phyloP scores from a whole-genome alignment of 495 filamentous ascomycete genomes.

The Astrocystis sublimbata region DNA sequence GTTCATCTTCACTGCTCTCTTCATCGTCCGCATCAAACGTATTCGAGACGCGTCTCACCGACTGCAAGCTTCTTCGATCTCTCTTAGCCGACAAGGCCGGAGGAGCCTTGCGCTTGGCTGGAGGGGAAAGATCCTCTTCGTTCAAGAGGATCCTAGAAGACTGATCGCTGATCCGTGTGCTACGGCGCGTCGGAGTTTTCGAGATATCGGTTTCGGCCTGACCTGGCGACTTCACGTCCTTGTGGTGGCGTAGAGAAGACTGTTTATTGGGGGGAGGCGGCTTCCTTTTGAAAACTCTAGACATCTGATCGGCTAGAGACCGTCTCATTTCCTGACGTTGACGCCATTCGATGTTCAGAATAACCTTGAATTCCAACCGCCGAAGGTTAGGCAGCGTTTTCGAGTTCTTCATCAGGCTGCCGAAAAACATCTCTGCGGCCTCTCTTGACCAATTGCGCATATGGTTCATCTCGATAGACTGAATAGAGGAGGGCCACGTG shows the following conservation, averaged over 20 bases:
- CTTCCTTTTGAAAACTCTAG: conserved; percentile 63
- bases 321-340: conserved; percentile 72
- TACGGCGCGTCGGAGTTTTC: conserved; percentile 19
- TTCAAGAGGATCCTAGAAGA: conserved; percentile 34
- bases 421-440: conserved; percentile 72
- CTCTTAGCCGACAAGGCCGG: conserved; percentile 16
- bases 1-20: conserved; percentile 34
- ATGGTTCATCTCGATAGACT: conserved; percentile 68
- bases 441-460: conserved; percentile 67
- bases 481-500: conserved; percentile 70
- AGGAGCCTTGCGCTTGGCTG: neutral
- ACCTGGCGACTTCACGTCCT: conserved; percentile 11
- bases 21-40: conserved; percentile 32
- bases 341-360: conserved; percentile 74
- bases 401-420: conserved; percentile 70
- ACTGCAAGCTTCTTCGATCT: conserved; percentile 24
- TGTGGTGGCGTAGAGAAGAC: conserved; percentile 29
- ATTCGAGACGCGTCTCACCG: conserved; percentile 19
- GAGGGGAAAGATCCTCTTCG: conserved; percentile 24
- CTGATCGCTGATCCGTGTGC: conserved; percentile 26
- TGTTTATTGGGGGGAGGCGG: conserved; percentile 49
- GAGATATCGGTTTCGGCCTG: neutral
- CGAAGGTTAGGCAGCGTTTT: conserved; percentile 63
- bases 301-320: conserved; percentile 66
- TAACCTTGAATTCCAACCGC: conserved; percentile 66